Base-by-base conservation (phyloP, 306 rosid species). In the Ormosia semicastrata region DNA sequence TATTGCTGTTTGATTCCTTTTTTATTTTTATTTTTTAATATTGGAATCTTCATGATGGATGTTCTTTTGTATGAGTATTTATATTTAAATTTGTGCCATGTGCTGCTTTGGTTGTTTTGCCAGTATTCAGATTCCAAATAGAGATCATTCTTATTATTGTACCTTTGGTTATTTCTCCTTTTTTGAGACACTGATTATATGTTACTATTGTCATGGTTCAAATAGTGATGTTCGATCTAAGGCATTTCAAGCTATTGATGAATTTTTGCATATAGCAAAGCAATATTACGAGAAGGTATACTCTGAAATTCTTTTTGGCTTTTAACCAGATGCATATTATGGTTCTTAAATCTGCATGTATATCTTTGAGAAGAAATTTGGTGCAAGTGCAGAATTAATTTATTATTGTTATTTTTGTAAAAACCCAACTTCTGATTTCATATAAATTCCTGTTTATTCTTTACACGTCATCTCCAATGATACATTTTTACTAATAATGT, bases 241-340 rank as follows among this genome's bases (percentile, higher is more conserved):
- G 87, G 97, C 98, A 79, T 93, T 95, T 89, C 97, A 95, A 91
- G 97, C 97, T 24, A 92, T 92, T 83, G 99, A 93, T 85, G 98
- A 95, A 66, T 95, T 95, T 91, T 75, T 95, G 87, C 97, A 81
- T 82, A 84, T 92, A 57, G 86, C 90, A 77, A 96, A 92, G 89
- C 97, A 93, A 66, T 77, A 87, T 83, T 85, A 93, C 50, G 97
- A 96, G 52, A 95, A 92, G 99, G 99, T 96, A 85, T 58, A 71
- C 73, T 77, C 13, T 65, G 17, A 33, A 84, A 66, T 43, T 73
- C 52, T 60, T 86, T 43, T 82, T 63, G 58, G 53, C 75, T 83
- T 75, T 79, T 79, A 33, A 64, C 86, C 49, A 17, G 40, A 44
- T 67, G 17, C 49, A 56, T 62, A 54, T 58, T 74, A 50, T 64